These are phyloP conservation scores for Fragaria ananassa DNA, from an alignment of 306 rosid genomes.

Conservation along the genomic window DNA sequence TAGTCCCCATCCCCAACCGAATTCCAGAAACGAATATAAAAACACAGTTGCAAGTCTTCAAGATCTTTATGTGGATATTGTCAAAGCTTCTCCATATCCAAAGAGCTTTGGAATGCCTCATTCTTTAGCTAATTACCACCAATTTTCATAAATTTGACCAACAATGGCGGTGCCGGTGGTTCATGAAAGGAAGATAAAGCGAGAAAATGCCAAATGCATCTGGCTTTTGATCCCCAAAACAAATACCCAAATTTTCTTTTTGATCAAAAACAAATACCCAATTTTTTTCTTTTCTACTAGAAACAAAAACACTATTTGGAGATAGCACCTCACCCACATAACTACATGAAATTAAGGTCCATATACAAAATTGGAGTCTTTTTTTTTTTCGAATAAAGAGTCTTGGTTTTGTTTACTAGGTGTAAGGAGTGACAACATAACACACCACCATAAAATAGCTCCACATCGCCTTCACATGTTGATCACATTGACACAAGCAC, in stretches of 20 bases:
- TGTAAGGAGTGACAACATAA: constrained; percentile 43
- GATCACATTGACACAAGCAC: constrained; percentile 22
- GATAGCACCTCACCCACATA: constrained; percentile 31
- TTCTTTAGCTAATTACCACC: constrained; percentile 18
- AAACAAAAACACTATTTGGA: neutral
- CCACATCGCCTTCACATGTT: constrained; percentile 34
- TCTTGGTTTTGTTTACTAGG: constrained; percentile 5
- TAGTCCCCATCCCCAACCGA: neutral
- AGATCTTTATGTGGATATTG: constrained; percentile 9
- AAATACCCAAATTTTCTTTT: neutral
- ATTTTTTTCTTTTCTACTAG: neutral
- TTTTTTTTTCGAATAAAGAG: neutral
- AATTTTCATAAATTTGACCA: constrained; percentile 23
- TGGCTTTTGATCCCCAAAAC: neutral
- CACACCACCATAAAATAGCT: constrained; percentile 28
- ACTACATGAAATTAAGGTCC: neutral
- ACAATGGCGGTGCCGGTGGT: constrained; percentile 36
- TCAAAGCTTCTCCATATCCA: constrained; percentile 6
- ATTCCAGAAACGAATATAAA: constrained; percentile 7
- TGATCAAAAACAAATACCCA: neutral
- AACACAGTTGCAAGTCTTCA: neutral
- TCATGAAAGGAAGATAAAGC: constrained; percentile 23
- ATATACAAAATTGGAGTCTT: constrained; percentile 5
- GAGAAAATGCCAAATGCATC: constrained; percentile 10
- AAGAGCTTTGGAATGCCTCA: constrained; percentile 21